phyloP scores from a whole-genome alignment of 495 filamentous ascomycete genomes.

The Elaphomyces granulatus region DNA sequence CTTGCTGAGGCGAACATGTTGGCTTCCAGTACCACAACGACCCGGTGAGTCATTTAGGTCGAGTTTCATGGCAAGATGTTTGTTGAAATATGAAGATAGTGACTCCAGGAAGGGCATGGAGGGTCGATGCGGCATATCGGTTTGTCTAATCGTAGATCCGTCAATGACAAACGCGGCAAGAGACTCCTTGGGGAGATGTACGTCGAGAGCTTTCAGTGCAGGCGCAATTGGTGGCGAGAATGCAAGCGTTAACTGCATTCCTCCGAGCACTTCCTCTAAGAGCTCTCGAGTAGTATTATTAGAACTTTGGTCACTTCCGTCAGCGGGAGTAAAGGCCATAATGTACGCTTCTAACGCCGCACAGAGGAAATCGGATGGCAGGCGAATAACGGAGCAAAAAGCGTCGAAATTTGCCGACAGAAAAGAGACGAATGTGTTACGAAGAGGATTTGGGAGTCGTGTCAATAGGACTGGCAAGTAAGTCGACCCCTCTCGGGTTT shows the following conservation, averaged over 20 bases:
- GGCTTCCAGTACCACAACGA: not conserved
- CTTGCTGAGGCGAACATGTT: constrained; percentile 33
- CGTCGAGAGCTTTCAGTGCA: constrained; percentile 31
- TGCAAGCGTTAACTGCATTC: constrained; percentile 27
- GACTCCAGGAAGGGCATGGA: constrained; percentile 24
- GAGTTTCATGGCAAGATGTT: constrained; percentile 36
- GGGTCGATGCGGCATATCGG: not conserved
- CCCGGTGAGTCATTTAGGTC: constrained; percentile 1
- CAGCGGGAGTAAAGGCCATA: constrained; percentile 5
- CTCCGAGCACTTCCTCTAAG: constrained; percentile 24
- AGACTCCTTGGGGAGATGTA: constrained; percentile 28
- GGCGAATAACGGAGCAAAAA: constrained; percentile 26
- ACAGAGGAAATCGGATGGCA: constrained; percentile 29
- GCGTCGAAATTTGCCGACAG: constrained; percentile 38
- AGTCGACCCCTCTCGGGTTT: constrained; percentile 20
- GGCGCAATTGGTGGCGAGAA: constrained; percentile 27
- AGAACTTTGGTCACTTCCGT: not conserved
- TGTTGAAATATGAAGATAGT: constrained; percentile 29
- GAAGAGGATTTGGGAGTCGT: constrained; percentile 34
- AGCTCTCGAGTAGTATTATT: not conserved
- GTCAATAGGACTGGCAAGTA: constrained; percentile 38
- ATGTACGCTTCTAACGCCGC: constrained; percentile 20
- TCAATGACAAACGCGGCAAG: constrained; percentile 14
- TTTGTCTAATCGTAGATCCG: constrained; percentile 7
- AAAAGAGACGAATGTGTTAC: constrained; percentile 37